These are phyloP conservation scores for Phytophthora nicotianae DNA, from an alignment of 352 stramenopile species.

Conservation along the genomic window DNA sequence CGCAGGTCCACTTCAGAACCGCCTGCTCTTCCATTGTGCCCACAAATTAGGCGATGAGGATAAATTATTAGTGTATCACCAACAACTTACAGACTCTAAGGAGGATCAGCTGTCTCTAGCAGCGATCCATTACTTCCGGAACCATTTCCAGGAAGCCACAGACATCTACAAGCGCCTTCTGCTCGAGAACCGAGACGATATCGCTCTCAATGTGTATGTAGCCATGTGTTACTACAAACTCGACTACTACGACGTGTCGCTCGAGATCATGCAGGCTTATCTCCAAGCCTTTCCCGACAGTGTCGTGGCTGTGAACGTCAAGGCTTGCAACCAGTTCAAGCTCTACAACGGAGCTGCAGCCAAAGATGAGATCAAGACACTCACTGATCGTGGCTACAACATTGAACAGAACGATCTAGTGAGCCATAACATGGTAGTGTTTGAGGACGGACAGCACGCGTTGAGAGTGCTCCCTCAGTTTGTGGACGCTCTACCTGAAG, in stretches of 20 bases:
- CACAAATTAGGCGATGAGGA: slow-evolving; percentile 94
- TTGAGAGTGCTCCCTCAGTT: slow-evolving; percentile 92
- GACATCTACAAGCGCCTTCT: slow-evolving; percentile 97
- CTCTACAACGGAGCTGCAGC: slow-evolving; percentile 96
- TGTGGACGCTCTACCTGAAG: slow-evolving; percentile 93
- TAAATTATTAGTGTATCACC: slow-evolving; percentile 95
- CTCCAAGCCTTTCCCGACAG: slow-evolving; percentile 92
- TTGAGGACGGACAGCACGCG: slow-evolving; percentile 93
- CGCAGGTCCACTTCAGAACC: slow-evolving; percentile 84
- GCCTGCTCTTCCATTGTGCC: slow-evolving; percentile 95
- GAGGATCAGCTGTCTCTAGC: slow-evolving; percentile 96
- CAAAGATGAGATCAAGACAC: slow-evolving; percentile 93
- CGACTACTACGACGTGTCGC: slow-evolving; percentile 96
- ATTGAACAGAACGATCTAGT: slow-evolving; percentile 94
- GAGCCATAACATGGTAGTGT: slow-evolving; percentile 96
- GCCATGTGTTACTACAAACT: slow-evolving; percentile 99
- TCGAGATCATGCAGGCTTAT: slow-evolving; percentile 97
- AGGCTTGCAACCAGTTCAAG: slow-evolving; percentile 97
- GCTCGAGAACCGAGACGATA: slow-evolving; percentile 94
- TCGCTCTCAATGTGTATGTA: slow-evolving; percentile 98
- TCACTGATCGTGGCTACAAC: slow-evolving; percentile 90
- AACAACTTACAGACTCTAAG: slow-evolving; percentile 91
- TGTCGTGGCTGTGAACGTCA: slow-evolving; percentile 95
- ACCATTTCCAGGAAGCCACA: slow-evolving; percentile 94
- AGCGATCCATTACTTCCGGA: slow-evolving; percentile 95